phyloP scores from a whole-genome alignment of 1,284 basidiomycete species.

The Ceratobasidium theobromae region DNA sequence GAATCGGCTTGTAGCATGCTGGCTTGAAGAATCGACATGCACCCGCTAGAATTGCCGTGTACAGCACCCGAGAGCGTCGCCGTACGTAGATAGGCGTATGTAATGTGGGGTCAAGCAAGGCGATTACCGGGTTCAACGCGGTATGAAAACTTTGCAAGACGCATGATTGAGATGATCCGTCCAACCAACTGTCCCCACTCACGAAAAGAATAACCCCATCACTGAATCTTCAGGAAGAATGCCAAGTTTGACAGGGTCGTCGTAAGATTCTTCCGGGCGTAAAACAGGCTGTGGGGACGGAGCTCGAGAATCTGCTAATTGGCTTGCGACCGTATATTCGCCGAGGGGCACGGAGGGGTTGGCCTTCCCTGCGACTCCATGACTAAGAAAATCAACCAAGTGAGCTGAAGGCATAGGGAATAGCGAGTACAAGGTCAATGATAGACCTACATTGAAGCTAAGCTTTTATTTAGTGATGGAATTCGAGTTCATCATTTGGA shows the following conservation, averaged over 20 bases:
- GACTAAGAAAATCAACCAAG: constrained; percentile 5
- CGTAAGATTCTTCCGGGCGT: constrained; percentile 18
- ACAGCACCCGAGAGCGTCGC: constrained; percentile 43
- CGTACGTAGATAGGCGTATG: constrained; percentile 44
- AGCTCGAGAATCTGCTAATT: constrained; percentile 8
- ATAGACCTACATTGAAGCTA: neutral
- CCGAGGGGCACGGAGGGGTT: neutral
- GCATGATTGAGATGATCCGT: too few species aligned
- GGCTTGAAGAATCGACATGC: constrained; percentile 45
- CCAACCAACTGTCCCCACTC: too few species aligned
- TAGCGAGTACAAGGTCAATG: neutral
- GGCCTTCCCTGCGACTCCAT: neutral
- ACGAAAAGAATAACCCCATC: constrained; percentile 42
- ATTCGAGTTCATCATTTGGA: neutral
- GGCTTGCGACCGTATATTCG: constrained; percentile 13
- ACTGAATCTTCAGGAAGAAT: constrained; percentile 40
- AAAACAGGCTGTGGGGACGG: neutral
- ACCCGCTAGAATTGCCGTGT: constrained; percentile 45
- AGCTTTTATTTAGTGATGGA: neutral
- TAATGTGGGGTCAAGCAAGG: constrained; percentile 43
- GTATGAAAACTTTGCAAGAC: constrained; percentile 8
- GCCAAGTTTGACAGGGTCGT: constrained; percentile 41
- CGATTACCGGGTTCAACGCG: constrained; percentile 39
- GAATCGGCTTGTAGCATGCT: constrained; percentile 41
- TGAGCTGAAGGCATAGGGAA: constrained; percentile 1